Evolutionary conservation across 805 yeast genomes (phyloP), one percentile per base, ranked within the genome.

Genomic region (Geotrichum ghanense): DNA sequence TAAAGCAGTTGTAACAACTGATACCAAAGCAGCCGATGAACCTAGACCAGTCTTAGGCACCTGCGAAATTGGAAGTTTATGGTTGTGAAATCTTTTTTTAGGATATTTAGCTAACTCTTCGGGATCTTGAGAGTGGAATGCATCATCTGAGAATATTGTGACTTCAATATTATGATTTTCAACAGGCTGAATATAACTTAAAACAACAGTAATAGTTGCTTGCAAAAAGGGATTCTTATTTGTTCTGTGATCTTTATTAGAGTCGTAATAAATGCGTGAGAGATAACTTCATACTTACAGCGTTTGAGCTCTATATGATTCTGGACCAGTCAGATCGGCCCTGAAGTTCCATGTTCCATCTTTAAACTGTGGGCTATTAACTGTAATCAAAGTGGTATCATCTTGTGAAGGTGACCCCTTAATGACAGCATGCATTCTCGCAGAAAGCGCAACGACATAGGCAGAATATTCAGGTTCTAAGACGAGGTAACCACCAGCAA

Each of bases 41-140:
- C 98, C 98, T 43, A 92, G 70, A 0, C 98, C 98, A 0, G 98
- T 92, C 60, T 92, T 92, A 2, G 95, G 79, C 3, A 88, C 95
- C 27, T 82, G 68, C 0, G 75, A 69, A 47, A 92, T 86, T 14
- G 76, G 69, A 21, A 60, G 50, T 0, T 62, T 47, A 60, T 90
- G 96, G 60, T 68, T 80, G 40, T 74, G 65, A 58, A 89, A 89
- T 16, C 58, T 50, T 40, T 21, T 47, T 1, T n/a, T 17, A 0
- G 75, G 68, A 2, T 45, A 27, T n/a, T 35, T 41, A 6, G 45
- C 39, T 19, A 43, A 24, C 22, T 26, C 44, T 20, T 35, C 37
- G 16, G 46, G 50, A 35, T 45, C 52, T 56, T 82, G 89, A 0
- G 97, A 82, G 59, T 92, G 97, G 64, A 85, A 92, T 3, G 83